Conservation (phyloP, 176 grass and related monocot genomes). For the Dendrocalamus sinicus region DNA sequence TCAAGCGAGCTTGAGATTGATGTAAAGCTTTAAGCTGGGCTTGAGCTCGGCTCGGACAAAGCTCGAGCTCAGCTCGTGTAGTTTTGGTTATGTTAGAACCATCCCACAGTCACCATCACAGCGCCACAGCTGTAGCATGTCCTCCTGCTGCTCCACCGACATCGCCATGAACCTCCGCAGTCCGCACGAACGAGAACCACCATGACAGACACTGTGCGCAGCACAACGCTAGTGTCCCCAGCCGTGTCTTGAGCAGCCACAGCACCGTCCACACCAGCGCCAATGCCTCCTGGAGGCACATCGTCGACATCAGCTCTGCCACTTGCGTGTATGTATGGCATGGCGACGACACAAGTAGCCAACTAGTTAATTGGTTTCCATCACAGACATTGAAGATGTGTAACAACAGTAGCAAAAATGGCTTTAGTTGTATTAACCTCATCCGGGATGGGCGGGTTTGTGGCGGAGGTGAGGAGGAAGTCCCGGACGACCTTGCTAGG, state of each 20-base stretch:
- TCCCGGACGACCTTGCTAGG: constrained; percentile 37
- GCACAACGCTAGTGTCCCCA: constrained; percentile 78
- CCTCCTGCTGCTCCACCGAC: constrained; percentile 52
- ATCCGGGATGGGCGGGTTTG: constrained; percentile 63
- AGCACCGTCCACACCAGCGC: constrained; percentile 64
- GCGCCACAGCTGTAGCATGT: constrained; percentile 55
- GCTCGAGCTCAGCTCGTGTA: too few species aligned
- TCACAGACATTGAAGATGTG: background rate
- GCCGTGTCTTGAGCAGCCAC: constrained; percentile 70
- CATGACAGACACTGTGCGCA: constrained; percentile 50
- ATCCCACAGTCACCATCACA: too few species aligned
- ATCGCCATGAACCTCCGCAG: constrained; percentile 56
- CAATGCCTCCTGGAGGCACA: constrained; percentile 57
- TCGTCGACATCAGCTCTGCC: constrained; percentile 64
- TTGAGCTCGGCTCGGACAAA: too few species aligned
- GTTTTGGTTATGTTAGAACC: too few species aligned
- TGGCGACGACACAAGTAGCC: background rate
- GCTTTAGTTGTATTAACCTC: constrained; percentile 39
- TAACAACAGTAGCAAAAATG: too few species aligned
- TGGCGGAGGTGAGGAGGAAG: constrained; percentile 68
- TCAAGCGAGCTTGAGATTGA: too few species aligned
- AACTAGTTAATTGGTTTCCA: background rate
- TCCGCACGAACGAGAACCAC: constrained; percentile 60
- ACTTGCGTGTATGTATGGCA: constrained; percentile 35
- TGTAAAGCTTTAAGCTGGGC: too few species aligned